Conservation (phyloP, 2,329 filamentous ascomycete species). For the Phialemonium atrogriseum region DNA sequence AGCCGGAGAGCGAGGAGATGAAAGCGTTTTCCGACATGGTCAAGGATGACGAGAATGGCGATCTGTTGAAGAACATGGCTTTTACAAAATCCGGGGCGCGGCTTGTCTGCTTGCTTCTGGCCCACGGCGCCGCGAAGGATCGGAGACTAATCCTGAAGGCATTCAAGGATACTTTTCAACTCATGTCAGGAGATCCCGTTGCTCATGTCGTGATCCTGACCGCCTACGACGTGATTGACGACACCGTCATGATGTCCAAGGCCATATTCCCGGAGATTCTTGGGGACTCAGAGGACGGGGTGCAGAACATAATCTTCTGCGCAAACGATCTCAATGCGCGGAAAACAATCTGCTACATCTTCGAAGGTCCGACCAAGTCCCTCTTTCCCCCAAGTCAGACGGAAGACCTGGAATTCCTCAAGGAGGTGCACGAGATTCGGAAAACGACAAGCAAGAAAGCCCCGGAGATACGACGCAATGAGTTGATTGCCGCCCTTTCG, state of each 20-base stretch:
- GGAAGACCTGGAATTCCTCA: conserved; percentile 61
- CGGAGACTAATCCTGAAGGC: conserved; percentile 77
- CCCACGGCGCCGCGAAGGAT: conserved; percentile 84
- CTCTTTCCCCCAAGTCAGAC: conserved; percentile 55
- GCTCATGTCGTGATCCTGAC: conserved; percentile 77
- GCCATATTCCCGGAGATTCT: conserved; percentile 81
- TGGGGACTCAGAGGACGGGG: conserved; percentile 57
- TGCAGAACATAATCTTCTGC: conserved; percentile 55
- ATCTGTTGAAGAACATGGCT: conserved; percentile 88
- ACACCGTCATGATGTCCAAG: conserved; percentile 83
- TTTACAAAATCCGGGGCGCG: conserved; percentile 87
- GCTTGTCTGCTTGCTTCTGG: conserved; percentile 72
- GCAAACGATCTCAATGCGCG: conserved; percentile 59
- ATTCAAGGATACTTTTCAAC: conserved; percentile 82
- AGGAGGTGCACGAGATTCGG: conserved; percentile 71
- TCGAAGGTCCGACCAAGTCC: conserved; percentile 57
- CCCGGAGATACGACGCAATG: conserved; percentile 62
- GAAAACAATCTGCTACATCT: conserved; percentile 69
- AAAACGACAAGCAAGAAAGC: conserved; percentile 90
- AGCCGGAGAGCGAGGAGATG: conserved; percentile 70
- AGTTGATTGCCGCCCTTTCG: conserved; percentile 67
- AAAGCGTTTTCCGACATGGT: conserved; percentile 83
- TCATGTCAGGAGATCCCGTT: conserved; percentile 72
- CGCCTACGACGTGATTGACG: conserved; percentile 86
- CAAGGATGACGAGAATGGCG: conserved; percentile 84